Conservation (phyloP, 2,329 filamentous ascomycete genomes). For the Metarhizium album region DNA sequence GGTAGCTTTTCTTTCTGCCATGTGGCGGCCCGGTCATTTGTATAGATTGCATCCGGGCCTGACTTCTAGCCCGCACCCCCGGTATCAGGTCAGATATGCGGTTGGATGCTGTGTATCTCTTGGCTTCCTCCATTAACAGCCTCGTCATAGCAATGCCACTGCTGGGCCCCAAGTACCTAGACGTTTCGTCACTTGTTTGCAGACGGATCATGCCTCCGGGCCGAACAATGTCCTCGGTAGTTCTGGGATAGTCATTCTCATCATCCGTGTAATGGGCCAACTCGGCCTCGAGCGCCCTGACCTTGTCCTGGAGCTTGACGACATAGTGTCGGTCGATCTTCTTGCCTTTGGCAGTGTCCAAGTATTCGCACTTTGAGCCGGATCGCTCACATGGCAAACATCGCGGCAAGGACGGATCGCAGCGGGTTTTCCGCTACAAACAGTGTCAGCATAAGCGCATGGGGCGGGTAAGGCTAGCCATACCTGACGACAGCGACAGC, state of each 20-base stretch:
- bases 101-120: conserved; percentile 81
- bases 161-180: conserved; percentile 83
- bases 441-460: conserved; percentile 8
- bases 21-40: conserved; percentile 38
- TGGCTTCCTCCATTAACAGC: conserved; percentile 91
- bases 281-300: conserved; percentile 71
- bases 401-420: conserved; percentile 82
- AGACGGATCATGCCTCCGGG: conserved; percentile 78
- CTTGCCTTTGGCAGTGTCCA: conserved; percentile 74
- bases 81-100: conserved; percentile 89
- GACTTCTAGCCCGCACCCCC: conserved; percentile 50
- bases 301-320: conserved; percentile 78
- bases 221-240: conserved; percentile 75
- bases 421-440: conserved; percentile 80
- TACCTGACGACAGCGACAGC: conserved; percentile 70
- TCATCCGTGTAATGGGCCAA: conserved; percentile 70
- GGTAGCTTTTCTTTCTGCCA: conserved; percentile 73
- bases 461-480: conserved; percentile 2
- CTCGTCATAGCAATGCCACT: conserved; percentile 94
- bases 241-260: conserved; percentile 56
- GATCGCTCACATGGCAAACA: conserved; percentile 89
- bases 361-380: conserved; percentile 89
- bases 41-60: conserved; percentile 47
- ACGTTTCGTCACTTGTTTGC: conserved; percentile 72
- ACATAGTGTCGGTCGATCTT: conserved; percentile 90